Conservation (phyloP, 2,329 filamentous ascomycete species). For the Neofusicoccum parvum region DNA sequence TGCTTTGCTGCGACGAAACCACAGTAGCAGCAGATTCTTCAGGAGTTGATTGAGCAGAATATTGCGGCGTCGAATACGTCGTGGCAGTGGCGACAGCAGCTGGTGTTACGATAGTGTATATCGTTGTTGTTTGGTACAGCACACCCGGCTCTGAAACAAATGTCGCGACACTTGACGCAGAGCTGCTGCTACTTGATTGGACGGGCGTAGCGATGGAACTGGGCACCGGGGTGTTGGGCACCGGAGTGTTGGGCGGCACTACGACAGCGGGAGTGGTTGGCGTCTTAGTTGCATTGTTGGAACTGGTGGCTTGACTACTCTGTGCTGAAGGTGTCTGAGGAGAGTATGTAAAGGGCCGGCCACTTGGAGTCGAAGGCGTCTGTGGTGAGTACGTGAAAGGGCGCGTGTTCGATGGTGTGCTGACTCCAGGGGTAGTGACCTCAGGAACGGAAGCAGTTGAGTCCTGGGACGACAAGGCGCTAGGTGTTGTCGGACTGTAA, state of each 20-base stretch:
- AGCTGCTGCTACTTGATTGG: neutral
- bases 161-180: neutral
- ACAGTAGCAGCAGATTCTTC: neutral
- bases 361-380: neutral
- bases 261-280: neutral
- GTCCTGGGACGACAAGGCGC: neutral
- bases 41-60: neutral
- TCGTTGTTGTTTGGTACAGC: slow-evolving; percentile 13
- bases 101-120: slow-evolving; percentile 5
- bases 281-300: neutral
- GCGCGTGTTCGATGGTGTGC: neutral
- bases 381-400: slow-evolving; percentile 10
- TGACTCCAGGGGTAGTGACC: neutral
- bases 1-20: slow-evolving; percentile 21
- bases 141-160: slow-evolving; percentile 1
- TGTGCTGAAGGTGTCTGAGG: neutral
- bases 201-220: neutral
- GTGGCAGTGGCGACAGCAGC: neutral
- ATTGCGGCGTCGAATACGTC: neutral
- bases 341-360: neutral
- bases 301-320: neutral
- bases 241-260: neutral
- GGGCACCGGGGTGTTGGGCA: neutral
- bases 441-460: neutral
- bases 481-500: neutral